These are phyloP conservation scores for Fusarium piperis DNA, from an alignment of 2,329 filamentous ascomycete genomes.

Conservation along the genomic window DNA sequence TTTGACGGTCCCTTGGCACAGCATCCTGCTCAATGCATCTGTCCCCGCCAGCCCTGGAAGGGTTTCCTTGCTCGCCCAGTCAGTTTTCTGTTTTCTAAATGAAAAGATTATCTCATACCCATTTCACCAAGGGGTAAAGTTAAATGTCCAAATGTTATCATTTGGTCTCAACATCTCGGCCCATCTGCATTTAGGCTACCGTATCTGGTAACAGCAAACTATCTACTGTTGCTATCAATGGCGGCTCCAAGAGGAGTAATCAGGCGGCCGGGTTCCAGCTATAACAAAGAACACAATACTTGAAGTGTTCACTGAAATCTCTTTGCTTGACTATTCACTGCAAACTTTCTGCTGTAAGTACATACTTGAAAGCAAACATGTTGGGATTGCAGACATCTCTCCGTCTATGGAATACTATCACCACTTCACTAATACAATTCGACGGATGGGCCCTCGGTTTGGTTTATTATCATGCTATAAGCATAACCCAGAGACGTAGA, in stretches of 20 bases:
- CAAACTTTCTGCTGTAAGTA: too few species aligned
- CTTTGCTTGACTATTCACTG: not conserved
- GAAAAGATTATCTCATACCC: not conserved
- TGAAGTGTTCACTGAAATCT: fast-evolving
- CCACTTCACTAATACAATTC: not conserved
- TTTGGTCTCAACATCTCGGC: not conserved
- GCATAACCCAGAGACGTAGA: not conserved
- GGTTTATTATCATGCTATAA: not conserved
- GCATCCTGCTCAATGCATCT: not conserved
- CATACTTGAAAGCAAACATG: too few species aligned
- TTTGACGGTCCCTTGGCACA: not conserved
- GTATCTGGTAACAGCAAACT: too few species aligned
- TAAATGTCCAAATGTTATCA: not conserved
- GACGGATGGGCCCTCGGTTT: not conserved
- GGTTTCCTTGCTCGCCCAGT: not conserved
- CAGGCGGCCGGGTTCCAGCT: too few species aligned
- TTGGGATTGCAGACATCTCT: conserved; percentile 4
- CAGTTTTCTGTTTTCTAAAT: not conserved
- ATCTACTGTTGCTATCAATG: too few species aligned
- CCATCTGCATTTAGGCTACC: not conserved
- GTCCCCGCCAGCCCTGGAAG: not conserved
- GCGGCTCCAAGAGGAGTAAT: too few species aligned
- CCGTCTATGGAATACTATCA: conserved; percentile 2
- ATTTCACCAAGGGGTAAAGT: not conserved
- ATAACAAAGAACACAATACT: too few species aligned